A percentile compares a stretch with the other conserved stretches of the same genome.
Evolutionary conservation across 257 asterid genomes (phyloP).

Genomic region (Linaria vulgaris): DNA sequence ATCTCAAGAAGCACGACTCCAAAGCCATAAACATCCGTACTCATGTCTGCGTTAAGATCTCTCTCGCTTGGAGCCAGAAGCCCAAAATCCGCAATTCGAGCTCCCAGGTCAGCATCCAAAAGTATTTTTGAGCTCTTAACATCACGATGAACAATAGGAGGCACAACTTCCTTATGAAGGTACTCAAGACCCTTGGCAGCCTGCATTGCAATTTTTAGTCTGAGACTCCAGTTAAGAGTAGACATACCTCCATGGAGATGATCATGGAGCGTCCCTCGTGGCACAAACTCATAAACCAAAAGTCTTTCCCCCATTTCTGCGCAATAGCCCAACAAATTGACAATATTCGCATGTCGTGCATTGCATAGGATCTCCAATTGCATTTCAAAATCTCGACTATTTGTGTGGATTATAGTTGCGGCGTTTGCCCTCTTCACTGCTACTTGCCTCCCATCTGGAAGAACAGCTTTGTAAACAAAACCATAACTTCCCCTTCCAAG

Average conservation of each 20-base stretch:
- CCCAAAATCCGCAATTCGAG: slow-evolving; percentile 75
- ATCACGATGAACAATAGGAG: slow-evolving; percentile 84
- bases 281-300: slow-evolving; percentile 82
- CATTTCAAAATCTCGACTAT: slow-evolving; percentile 71
- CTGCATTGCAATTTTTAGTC: slow-evolving; percentile 79
- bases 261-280: slow-evolving; percentile 90
- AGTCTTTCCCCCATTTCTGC: slow-evolving; percentile 97
- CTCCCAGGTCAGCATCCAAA: slow-evolving; percentile 75
- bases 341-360: slow-evolving; percentile 69
- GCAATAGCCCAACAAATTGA: slow-evolving; percentile 85
- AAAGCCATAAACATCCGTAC: slow-evolving; percentile 65
- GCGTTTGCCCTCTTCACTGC: slow-evolving; percentile 97
- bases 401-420: slow-evolving; percentile 88
- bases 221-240: slow-evolving; percentile 64
- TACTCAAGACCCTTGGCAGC: slow-evolving; percentile 86
- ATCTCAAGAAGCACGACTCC: slow-evolving; percentile 88
- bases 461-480: slow-evolving; percentile 84
- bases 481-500: slow-evolving; percentile 94
- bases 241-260: slow-evolving; percentile 91
- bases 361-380: slow-evolving; percentile 87
- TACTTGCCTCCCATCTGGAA: slow-evolving; percentile 83
- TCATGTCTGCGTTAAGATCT: slow-evolving; percentile 50
- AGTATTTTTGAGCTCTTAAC: slow-evolving; percentile 87
- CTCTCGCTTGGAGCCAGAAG: slow-evolving; percentile 55
- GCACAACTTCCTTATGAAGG: slow-evolving; percentile 69